phyloP scores from a whole-genome alignment of 305 asterid species.

The Fraxinus floribunda region DNA sequence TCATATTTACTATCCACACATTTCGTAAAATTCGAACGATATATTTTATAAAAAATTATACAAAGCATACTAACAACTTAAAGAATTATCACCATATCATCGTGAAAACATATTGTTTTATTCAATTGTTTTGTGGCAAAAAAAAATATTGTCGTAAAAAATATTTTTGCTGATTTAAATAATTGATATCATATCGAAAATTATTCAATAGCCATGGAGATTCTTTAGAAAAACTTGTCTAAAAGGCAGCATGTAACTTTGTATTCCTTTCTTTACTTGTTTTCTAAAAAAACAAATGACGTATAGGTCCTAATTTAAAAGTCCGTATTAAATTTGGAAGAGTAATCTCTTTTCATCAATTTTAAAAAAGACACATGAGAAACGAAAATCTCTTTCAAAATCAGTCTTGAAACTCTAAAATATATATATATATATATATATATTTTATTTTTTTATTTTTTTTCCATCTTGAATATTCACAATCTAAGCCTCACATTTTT shows the following conservation, averaged over 20 bases:
- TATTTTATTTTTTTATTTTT: too few species aligned
- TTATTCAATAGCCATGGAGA: background rate
- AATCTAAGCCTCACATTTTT: background rate
- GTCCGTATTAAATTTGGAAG: background rate
- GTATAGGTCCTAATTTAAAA: too few species aligned
- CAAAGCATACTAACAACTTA: background rate
- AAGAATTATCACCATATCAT: background rate
- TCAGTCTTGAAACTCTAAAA: too few species aligned
- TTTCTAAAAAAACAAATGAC: too few species aligned
- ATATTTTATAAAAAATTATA: too few species aligned
- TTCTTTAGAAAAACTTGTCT: background rate
- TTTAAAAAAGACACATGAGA: background rate
- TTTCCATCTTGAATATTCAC: background rate
- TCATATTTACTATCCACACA: too few species aligned
- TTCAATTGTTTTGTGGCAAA: too few species aligned
- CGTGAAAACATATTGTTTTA: background rate
- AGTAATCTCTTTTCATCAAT: background rate
- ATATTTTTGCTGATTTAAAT: background rate
- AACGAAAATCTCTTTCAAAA: background rate
- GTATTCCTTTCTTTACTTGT: too few species aligned
- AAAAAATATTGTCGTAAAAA: too few species aligned
- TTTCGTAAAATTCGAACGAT: too few species aligned
- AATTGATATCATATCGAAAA: background rate
- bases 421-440: too few species aligned
- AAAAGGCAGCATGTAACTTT: too few species aligned